Base-by-base conservation (phyloP, 805 yeast species). In the Hyphopichia homilentoma region DNA sequence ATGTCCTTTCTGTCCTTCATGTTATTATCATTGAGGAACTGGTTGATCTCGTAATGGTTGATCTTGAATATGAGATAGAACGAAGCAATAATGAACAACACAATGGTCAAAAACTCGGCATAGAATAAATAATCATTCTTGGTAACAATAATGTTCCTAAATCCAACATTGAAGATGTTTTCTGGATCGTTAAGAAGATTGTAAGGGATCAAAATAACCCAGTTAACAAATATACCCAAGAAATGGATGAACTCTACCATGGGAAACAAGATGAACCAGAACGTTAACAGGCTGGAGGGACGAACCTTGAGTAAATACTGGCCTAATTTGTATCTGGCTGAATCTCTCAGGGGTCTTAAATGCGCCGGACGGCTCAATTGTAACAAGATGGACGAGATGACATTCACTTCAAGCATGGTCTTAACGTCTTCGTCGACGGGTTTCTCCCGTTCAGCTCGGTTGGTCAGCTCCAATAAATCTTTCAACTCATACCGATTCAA, bases 401-500 rank as follows among this genome's bases (percentile, higher is more conserved):
- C 35, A 34, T 59, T 58, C 4, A 49, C 54, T 11, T 55, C 61
- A 8, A 57, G 57, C 2, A 50, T 20, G 24, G 39, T 43, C n/a
- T 46, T 40, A 18, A 27, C 21, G 18, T 33, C n/a, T 21, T 25
- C 9, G 30, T 25, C 15, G 3, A 7, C 8, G n/a, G 31, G 20
- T 13, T 7, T 8, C 9, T 16, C 25, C 13, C n/a, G 20, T 7
- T 16, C 5, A 12, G 6, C 14, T 15, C 9, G 22, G 27, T 19
- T 34, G 39, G 7, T 27, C 34, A 4, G 33, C 20, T 21, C 38
- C 40, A 74, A 49, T 8, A 79, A 50, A 38, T 79, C 86, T 11
- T 72, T 72, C 12, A 81, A 63, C 43, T 81, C 89, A 17, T 73
- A 52, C 33, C 86, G 66, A 29, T 79, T 70, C 19, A 79, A 58